Base-by-base conservation (phyloP, 2,329 filamentous ascomycete genomes). In the Gaeumannomyces tritici region DNA sequence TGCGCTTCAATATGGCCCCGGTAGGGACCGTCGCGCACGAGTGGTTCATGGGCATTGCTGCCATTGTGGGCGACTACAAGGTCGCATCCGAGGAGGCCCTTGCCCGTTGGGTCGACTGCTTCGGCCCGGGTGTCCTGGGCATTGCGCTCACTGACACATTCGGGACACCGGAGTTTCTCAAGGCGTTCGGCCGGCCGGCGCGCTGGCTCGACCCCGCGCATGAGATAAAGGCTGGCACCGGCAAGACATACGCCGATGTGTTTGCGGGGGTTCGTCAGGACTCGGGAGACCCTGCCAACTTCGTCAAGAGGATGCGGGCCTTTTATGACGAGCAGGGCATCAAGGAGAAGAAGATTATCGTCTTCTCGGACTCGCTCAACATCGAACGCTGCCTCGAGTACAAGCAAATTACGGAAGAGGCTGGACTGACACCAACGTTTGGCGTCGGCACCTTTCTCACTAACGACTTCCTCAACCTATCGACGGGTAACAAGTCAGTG, bases 21-120 rank as follows among this genome's bases (percentile, higher is more conserved):
- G 84, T 98, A 15, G 95, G 95, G 6, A 99, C 95, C 0, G 83
- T 86, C 2, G 95, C 95, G 0, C 95, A 99, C 71, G 95, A 99
- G 76, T 99, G 95, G 95, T 98, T 97, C 79, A 99, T 99, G 95
- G 93, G 91, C 55, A 93, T 96, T 65, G 95, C 95, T 0, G 93
- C 95, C 54, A 91, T 97, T 68, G 90, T 89, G 5, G 83, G 91
- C 65, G 85, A 97, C 75, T 99, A 99, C 72, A 83, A 86, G 68
- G 81, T 83, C 65, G 93, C 95, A 3, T 96, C 93, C 51, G 91
- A 96, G 73, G 83, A 88, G 66, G 93, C 91, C 0, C 78, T 99
- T 67, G 82, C 86, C 63, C 91, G 96, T 73, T 99, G 95, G 95
- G 84, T 96, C 42, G 87, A 88, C 61, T 96, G 90, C 65, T 99